Base-by-base conservation (phyloP, 495 filamentous ascomycete genomes). In the Xanthoparmelia taractica region DNA sequence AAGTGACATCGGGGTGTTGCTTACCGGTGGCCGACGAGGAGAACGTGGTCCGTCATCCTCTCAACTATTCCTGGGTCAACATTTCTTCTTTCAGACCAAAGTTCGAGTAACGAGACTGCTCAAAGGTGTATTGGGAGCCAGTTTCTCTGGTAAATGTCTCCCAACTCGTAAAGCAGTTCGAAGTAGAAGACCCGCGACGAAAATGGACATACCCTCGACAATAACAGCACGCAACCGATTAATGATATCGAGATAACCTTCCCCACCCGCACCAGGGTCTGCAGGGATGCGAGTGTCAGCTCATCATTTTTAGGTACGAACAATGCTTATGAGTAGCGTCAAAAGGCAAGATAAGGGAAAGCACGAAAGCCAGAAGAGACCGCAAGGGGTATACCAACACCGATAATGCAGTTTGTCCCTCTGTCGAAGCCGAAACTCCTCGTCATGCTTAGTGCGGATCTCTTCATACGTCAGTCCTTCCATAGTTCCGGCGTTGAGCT, bases 201-300 rank as follows among this genome's bases (percentile, higher is more conserved):
- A 12, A 48, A 11, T 25, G 45, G 25, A 48, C 45, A 27, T 23
- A 48, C 45, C 48, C 77, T 98, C 94, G 64, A 95, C 88, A 65
- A 98, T 96, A 74, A 98, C 92, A 52, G 94, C 84, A n/a, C 91
- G 87, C 6, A 97, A 82, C 25, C 94, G 88, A 73, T 94, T 95
- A 76, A 98, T 96, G 59, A 98, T 89, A 73, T 97, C 93, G 17
- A 97, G 83, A 67, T 98, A 98, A 34, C 92, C 90, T 76, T 98
- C 94, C 34, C 94, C 94, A 7, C 94, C 94, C 29, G 93, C 88
- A 2, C 94, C 94, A 11, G 94, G 94, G 71, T 98, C 50, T 54
- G 29, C 27, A n/a, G 7, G 29, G 29, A 20, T 20, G 20, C 29
- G 29, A 15, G 50, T 20, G 50, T 54, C 50, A 54, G 50, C 50